A percentile compares a stretch with the other conserved stretches of the same genome.
Conservation (phyloP, 495 filamentous ascomycete genomes). For the Penicillium maclennaniae region DNA sequence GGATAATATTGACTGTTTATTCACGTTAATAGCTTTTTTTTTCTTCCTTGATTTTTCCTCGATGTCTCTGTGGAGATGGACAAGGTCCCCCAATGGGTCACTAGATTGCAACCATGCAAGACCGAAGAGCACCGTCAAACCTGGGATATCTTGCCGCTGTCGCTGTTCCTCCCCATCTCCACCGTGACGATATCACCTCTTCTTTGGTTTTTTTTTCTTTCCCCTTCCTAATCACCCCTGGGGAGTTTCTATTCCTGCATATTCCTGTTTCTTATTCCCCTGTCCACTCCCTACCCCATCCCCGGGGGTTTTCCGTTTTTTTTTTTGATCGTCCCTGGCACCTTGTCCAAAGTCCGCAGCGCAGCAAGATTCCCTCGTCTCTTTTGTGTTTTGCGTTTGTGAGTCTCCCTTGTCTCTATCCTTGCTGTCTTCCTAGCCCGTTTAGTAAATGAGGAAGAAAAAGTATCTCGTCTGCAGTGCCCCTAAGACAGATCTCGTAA, state of each 20-base stretch:
- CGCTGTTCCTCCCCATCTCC: neutral
- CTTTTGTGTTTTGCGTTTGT: constrained; percentile 33
- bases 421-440: constrained; percentile 29
- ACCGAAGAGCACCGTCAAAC: constrained; percentile 8
- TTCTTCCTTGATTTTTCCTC: constrained; percentile 22
- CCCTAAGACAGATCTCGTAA: neutral
- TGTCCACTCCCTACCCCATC: constrained; percentile 15
- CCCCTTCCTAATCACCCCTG: constrained; percentile 9
- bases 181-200: neutral
- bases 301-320: constrained; percentile 12
- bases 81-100: constrained; percentile 14
- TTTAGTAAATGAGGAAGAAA: constrained; percentile 41
- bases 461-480: constrained; percentile 24
- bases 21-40: constrained; percentile 48
- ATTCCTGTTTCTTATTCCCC: constrained; percentile 21
- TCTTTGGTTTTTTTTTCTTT: constrained; percentile 8
- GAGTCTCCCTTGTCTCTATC: constrained; percentile 29
- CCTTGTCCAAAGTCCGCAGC: constrained; percentile 43
- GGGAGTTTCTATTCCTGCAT: constrained; percentile 13
- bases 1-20: constrained; percentile 49
- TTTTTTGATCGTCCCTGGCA: constrained; percentile 28
- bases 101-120: constrained; percentile 24
- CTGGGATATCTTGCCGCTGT: neutral
- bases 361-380: constrained; percentile 44
- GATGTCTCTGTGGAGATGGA: constrained; percentile 28